These are phyloP conservation scores for Hymenoscyphus linearis DNA, from an alignment of 2,329 filamentous ascomycete species.

Conservation along the genomic window DNA sequence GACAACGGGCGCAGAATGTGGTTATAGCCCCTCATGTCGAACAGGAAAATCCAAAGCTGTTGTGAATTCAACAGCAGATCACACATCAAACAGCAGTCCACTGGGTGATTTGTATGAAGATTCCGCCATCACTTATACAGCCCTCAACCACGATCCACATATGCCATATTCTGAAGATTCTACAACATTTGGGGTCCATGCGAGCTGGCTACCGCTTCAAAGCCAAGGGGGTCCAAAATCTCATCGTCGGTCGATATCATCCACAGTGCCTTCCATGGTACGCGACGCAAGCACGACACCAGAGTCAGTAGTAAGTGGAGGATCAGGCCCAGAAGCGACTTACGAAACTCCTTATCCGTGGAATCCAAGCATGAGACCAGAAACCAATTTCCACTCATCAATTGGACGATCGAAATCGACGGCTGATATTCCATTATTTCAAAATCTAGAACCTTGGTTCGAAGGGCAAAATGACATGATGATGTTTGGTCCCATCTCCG, in stretches of 20 bases:
- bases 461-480: slow-evolving; percentile 12
- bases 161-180: slow-evolving; percentile 7
- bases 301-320: slow-evolving; percentile 11
- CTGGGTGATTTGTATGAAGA: slow-evolving; percentile 10
- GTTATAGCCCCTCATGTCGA: slow-evolving; percentile 48
- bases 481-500: neutral
- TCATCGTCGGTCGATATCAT: slow-evolving; percentile 12
- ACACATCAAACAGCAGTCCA: neutral
- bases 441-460: slow-evolving; percentile 14
- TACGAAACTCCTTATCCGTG: slow-evolving; percentile 13
- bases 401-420: slow-evolving; percentile 12
- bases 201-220: slow-evolving; percentile 4
- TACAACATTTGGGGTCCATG: slow-evolving; percentile 11
- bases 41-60: slow-evolving; percentile 44
- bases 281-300: slow-evolving; percentile 11
- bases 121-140: slow-evolving; percentile 7
- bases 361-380: neutral
- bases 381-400: neutral
- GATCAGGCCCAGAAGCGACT: slow-evolving; percentile 11
- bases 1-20: slow-evolving; percentile 44
- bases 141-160: slow-evolving; percentile 1
- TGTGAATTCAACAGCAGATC: slow-evolving; percentile 17
- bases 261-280: slow-evolving; percentile 6
- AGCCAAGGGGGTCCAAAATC: neutral
- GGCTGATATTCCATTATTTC: slow-evolving; percentile 9